These are phyloP conservation scores for Linum lewisii DNA, from an alignment of 345 rosid species.

Conservation along the genomic window DNA sequence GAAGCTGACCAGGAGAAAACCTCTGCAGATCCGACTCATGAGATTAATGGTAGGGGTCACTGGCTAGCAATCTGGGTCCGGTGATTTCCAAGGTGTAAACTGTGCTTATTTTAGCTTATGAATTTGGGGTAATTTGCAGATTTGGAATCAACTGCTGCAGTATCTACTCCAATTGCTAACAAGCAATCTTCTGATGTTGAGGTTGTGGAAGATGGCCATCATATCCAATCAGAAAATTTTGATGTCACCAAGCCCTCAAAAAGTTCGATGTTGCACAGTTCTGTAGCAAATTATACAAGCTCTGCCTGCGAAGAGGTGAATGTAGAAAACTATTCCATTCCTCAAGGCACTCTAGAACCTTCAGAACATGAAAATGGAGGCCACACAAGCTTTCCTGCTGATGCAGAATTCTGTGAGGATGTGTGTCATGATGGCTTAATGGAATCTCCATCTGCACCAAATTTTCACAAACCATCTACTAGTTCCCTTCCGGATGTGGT, in stretches of 20 bases:
- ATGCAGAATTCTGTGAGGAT: not conserved
- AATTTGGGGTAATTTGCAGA: constrained; percentile 9
- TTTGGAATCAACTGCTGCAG: constrained; percentile 9
- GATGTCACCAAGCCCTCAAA: constrained; percentile 6
- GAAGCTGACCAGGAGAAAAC: constrained; percentile 4
- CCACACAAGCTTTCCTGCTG: not conserved
- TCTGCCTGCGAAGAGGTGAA: not conserved
- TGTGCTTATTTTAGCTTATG: not conserved
- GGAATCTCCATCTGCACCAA: constrained; percentile 1
- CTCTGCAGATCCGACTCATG: constrained; percentile 18
- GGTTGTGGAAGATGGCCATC: not conserved
- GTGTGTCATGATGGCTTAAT: constrained; percentile 4
- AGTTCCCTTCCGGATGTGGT: constrained; percentile 6
- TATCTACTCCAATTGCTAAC: constrained; percentile 17
- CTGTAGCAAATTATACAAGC: not conserved
- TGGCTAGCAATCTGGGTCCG: no score
- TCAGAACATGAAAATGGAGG: not conserved
- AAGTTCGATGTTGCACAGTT: constrained; percentile 1
- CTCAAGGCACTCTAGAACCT: not conserved
- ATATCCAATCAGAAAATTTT: constrained; percentile 4
- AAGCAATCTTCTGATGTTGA: not conserved
- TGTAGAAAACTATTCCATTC: not conserved
- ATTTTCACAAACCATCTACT: constrained; percentile 2
- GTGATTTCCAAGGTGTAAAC: not conserved
- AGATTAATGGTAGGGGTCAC: not conserved